Base-by-base conservation (phyloP, 2,329 filamentous ascomycete species). In the Trichoderma sp. region DNA sequence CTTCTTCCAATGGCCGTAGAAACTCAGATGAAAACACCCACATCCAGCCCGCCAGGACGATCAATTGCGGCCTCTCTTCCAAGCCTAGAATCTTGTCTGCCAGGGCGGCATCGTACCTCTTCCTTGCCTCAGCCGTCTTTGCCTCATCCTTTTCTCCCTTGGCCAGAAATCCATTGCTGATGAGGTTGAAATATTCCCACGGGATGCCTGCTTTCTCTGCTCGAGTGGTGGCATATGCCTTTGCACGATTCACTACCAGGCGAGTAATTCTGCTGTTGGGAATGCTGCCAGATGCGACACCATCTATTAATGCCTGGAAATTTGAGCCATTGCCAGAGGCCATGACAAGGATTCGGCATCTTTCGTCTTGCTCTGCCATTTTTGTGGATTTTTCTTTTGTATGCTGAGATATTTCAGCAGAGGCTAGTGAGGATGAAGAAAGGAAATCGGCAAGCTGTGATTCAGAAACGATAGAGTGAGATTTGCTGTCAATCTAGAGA, bases 21-120 rank as follows among this genome's bases (percentile, higher is more conserved):
- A 97, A 96, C 1, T 85, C 83, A 3, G 85, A 84, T 0, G 90
- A 90, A 63, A 97, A 87, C 71, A 97, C 91, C 80, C 96, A 91
- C 93, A 97, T 97, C 87, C 93, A 97, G 3, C 94, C 94, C 4
- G 93, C 91, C 75, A 94, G 92, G 9, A 96, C 91, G 63, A 97
- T 89, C 70, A 97, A 81, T 70, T 95, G 88, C 0, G 94, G 93
- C 71, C 82, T 82, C 74, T 91, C 87, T 5, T 82, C 75, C 18
- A 70, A 71, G 8, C 76, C 73, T 28, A 95, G 83, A 67, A 97
- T 87, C 73, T 91, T 85, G 56, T 86, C 81, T 0, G 93, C 92
- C 74, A 97, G 84, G 57, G 93, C 92, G 15, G 89, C 87, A 79
- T 97, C 94, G 80, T 96, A 63, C 34, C n/a, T 85, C 61, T 86